Percentiles rank a stretch among this genome's conserved stretches.
Evolutionary conservation across 2,329 filamentous ascomycete species (phyloP).

Genomic region (Chalaropsis ovoidea): DNA sequence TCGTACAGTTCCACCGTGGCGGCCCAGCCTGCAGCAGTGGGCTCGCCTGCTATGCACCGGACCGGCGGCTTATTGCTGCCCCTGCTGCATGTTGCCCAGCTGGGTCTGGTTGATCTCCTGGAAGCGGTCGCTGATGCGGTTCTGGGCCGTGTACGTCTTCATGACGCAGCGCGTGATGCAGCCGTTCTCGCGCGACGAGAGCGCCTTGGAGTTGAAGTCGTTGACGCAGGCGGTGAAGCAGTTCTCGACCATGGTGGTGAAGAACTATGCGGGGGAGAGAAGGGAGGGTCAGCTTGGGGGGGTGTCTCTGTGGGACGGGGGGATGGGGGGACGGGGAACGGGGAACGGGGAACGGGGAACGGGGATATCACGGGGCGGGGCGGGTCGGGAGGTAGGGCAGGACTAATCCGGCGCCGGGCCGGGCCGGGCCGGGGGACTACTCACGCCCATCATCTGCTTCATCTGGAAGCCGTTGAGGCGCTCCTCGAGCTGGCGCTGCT

Average conservation of each 20-base stretch:
- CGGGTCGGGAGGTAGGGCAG: too few species aligned
- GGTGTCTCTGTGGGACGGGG: background rate
- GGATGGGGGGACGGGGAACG: slow-evolving; percentile 12
- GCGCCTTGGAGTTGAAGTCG: slow-evolving; percentile 95
- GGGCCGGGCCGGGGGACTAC: slow-evolving; percentile 32
- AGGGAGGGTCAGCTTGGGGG: background rate
- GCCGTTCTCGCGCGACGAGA: slow-evolving; percentile 76
- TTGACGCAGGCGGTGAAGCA: slow-evolving; percentile 97
- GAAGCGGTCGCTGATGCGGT: slow-evolving; percentile 86
- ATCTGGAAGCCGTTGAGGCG: slow-evolving; percentile 98
- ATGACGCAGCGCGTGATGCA: slow-evolving; percentile 92
- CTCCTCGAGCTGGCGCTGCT: slow-evolving; percentile 86
- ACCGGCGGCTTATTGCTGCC: slow-evolving; percentile 29
- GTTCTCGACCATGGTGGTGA: slow-evolving; percentile 62
- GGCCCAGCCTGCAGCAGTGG: background rate
- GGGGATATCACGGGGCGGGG: too few species aligned
- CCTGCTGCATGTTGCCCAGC: slow-evolving; percentile 39
- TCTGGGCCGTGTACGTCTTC: slow-evolving; percentile 87
- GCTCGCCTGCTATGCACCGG: background rate
- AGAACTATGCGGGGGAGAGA: slow-evolving; percentile 37
- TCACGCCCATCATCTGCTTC: slow-evolving; percentile 96
- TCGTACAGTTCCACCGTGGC: slow-evolving; percentile 12
- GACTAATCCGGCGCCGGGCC: too few species aligned
- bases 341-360: too few species aligned
- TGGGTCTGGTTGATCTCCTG: slow-evolving; percentile 56